Percentiles rank a stretch among this genome's conserved stretches.
Evolutionary conservation across 768 basidiomycete species (phyloP).

Genomic region (Auricularia auricula-judae): DNA sequence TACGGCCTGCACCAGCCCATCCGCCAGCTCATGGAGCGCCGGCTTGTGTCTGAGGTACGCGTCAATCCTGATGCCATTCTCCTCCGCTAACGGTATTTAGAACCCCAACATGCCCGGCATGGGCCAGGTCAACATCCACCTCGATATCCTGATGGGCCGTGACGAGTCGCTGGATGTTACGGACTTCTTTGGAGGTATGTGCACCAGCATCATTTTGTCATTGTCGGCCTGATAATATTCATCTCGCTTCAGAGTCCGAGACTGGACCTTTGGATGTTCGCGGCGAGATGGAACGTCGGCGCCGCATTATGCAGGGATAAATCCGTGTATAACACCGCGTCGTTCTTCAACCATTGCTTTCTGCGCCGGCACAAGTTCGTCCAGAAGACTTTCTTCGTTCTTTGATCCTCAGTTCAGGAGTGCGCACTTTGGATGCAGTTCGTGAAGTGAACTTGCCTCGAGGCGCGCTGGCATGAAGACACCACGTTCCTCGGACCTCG

Average conservation of each 20-base stretch:
- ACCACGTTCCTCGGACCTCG: too few species aligned
- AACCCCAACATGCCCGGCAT: constrained; percentile 54
- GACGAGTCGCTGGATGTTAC: constrained; percentile 71
- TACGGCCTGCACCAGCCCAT: constrained; percentile 86
- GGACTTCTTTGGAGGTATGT: constrained; percentile 73
- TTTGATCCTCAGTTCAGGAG: too few species aligned
- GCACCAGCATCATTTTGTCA: background rate
- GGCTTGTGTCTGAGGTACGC: constrained; percentile 67
- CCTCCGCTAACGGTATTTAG: constrained; percentile 24
- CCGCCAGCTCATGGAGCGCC: constrained; percentile 87
- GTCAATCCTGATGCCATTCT: background rate
- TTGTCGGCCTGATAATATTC: constrained; percentile 1
- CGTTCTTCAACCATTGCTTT: too few species aligned
- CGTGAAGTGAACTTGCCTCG: too few species aligned
- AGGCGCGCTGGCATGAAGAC: too few species aligned
- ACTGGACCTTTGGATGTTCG: constrained; percentile 44
- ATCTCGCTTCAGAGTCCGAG: constrained; percentile 38
- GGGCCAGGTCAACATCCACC: constrained; percentile 58
- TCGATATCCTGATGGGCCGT: constrained; percentile 88
- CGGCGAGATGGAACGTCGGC: constrained; percentile 54
- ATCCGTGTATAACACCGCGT: background rate
- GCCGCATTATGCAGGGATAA: constrained; percentile 20
- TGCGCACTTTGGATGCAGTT: too few species aligned
- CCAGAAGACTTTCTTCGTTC: too few species aligned
- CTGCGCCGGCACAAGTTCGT: too few species aligned